phyloP scores from a whole-genome alignment of 441 rosid genomes.

The Codiaeum variegatum region DNA sequence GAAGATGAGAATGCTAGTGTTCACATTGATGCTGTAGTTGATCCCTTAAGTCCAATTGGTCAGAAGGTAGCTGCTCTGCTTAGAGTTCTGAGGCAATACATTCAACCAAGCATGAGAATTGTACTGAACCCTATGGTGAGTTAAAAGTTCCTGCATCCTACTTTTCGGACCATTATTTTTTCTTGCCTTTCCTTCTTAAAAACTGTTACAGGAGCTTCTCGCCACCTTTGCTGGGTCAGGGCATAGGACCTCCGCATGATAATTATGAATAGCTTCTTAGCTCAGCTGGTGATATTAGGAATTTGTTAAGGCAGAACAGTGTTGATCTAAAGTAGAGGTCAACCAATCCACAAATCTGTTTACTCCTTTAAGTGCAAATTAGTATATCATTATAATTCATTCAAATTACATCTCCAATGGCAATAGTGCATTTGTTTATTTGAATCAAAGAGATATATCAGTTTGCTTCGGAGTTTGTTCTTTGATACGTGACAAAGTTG shows the following conservation, averaged over 20 bases:
- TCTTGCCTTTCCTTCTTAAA: neutral
- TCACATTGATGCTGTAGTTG: slow-evolving; percentile 94
- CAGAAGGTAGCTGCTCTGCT: slow-evolving; percentile 92
- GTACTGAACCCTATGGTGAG: slow-evolving; percentile 95
- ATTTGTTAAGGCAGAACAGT: neutral
- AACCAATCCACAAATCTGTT: neutral
- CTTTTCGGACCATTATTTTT: neutral
- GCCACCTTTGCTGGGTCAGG: no score
- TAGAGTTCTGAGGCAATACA: slow-evolving; percentile 63
- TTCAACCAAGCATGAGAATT: slow-evolving; percentile 94
- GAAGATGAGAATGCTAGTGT: slow-evolving; percentile 70
- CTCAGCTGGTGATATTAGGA: neutral
- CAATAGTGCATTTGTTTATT: neutral
- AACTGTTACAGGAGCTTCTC: neutral
- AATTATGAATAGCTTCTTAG: neutral
- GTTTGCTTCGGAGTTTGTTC: neutral
- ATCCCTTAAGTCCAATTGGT: slow-evolving; percentile 88
- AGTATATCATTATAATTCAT: neutral
- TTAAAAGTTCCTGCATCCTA: slow-evolving; percentile 3
- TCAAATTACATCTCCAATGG: neutral
- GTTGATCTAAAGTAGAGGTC: neutral
- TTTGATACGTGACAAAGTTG: neutral
- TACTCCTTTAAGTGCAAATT: neutral
- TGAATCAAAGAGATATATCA: neutral
- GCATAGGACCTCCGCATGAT: neutral